phyloP scores from a whole-genome alignment of 176 grass and related monocot species.

The Zizania latifolia region DNA sequence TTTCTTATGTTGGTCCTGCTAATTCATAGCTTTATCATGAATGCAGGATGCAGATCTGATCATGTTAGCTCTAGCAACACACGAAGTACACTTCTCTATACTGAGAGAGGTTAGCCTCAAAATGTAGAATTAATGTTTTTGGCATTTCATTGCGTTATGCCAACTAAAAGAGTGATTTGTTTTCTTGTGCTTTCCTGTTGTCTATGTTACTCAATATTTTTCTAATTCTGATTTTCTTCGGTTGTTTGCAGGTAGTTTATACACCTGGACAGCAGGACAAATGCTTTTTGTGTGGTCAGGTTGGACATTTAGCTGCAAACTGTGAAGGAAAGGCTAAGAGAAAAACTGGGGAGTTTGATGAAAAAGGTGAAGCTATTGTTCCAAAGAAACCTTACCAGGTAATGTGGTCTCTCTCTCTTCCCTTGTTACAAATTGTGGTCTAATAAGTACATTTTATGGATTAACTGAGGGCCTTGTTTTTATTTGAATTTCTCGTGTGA shows the following conservation, averaged over 20 bases:
- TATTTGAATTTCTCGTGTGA: not conserved
- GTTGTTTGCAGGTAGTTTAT: conserved; percentile 72
- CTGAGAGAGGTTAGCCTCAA: conserved; percentile 78
- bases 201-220: not conserved
- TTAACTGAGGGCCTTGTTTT: not conserved
- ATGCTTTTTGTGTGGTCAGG: conserved; percentile 95
- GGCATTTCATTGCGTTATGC: not conserved
- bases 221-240: not conserved
- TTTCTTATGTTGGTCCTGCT: conserved; percentile 23
- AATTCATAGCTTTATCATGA: conserved; percentile 23
- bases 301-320: conserved; percentile 91
- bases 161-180: not conserved
- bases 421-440: not conserved
- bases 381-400: conserved; percentile 98
- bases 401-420: not conserved
- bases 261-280: conserved; percentile 97
- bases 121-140: conserved; percentile 4
- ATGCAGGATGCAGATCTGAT: conserved; percentile 97
- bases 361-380: conserved; percentile 63
- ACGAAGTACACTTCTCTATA: conserved; percentile 99
- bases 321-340: conserved; percentile 93
- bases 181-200: not conserved
- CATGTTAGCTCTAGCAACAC: conserved; percentile 98
- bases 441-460: not conserved
- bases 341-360: conserved; percentile 93